Percentiles rank a stretch among this genome's conserved stretches.
These are phyloP conservation scores for Suhomyces maxii DNA, from an alignment of 1,139 yeast genomes.

Conservation along the genomic window DNA sequence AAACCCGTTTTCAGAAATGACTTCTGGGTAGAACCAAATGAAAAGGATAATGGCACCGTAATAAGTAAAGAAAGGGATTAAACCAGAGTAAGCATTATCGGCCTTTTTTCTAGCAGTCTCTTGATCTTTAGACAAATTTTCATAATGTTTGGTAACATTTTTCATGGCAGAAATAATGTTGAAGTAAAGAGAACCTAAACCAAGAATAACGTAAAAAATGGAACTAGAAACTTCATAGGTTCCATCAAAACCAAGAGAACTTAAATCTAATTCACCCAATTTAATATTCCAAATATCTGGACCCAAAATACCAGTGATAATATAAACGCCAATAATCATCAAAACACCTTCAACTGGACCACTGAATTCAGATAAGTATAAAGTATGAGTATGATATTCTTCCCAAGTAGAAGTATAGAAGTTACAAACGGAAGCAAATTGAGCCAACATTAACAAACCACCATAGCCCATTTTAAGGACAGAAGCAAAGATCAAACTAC, in stretches of 20 bases:
- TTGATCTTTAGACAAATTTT: conserved; percentile 19
- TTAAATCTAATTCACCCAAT: conserved; percentile 34
- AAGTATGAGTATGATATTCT: conserved; percentile 86
- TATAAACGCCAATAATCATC: conserved; percentile 55
- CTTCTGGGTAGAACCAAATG: conserved; percentile 49
- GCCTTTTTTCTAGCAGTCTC: conserved; percentile 28
- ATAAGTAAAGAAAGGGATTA: conserved; percentile 69
- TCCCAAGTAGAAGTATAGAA: conserved; percentile 95
- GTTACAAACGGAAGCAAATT: conserved; percentile 76
- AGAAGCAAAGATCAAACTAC: conserved; percentile 69
- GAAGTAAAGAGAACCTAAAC: conserved; percentile 60
- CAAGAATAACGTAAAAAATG: conserved; percentile 48
- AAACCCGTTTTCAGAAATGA: conserved; percentile 48
- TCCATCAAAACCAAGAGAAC: conserved; percentile 29
- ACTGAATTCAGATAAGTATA: conserved; percentile 75
- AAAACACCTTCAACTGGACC: conserved; percentile 96
- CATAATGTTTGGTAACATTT: conserved; percentile 63
- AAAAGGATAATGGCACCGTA: conserved; percentile 55
- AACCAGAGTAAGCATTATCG: conserved; percentile 56
- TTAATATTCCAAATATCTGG: conserved; percentile 62
- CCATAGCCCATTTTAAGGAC: conserved; percentile 74
- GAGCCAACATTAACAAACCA: conserved; percentile 60
- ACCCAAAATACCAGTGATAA: conserved; percentile 68
- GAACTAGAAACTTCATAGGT: conserved; percentile 33
- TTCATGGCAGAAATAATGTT: conserved; percentile 71